A percentile compares a stretch with the other conserved stretches of the same genome.
phyloP scores from a whole-genome alignment of 2,329 filamentous ascomycete genomes.

The Aspergillus phoenicis region DNA sequence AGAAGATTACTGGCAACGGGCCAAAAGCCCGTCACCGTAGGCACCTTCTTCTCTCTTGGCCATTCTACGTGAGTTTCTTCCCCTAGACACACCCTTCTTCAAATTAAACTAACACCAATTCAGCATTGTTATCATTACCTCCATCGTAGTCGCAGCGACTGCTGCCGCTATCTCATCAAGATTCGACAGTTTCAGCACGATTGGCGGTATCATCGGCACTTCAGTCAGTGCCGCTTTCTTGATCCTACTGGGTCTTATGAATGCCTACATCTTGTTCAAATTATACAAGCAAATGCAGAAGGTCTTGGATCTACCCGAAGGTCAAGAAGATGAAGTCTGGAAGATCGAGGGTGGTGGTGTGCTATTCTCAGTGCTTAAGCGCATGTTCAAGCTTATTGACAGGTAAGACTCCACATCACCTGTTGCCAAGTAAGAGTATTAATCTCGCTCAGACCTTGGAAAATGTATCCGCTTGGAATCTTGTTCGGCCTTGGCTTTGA shows the following conservation, averaged over 20 bases:
- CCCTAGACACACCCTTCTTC: not conserved
- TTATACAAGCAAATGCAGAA: conserved; percentile 69
- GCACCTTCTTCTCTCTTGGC: conserved; percentile 90
- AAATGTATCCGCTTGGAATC: conserved; percentile 90
- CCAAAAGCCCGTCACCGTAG: conserved; percentile 85
- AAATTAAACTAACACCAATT: conserved; percentile 3
- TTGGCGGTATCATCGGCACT: conserved; percentile 88
- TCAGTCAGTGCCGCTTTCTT: conserved; percentile 82
- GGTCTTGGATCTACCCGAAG: conserved; percentile 56
- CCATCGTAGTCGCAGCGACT: conserved; percentile 87
- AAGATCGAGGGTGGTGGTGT: conserved; percentile 77
- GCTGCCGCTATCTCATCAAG: conserved; percentile 77
- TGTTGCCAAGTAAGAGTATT: not conserved
- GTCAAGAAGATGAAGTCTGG: conserved; percentile 57
- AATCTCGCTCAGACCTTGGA: conserved; percentile 63
- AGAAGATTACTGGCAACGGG: conserved; percentile 82
- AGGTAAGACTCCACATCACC: conserved; percentile 31
- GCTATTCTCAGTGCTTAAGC: conserved; percentile 70
- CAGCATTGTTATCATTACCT: conserved; percentile 82
- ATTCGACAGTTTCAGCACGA: conserved; percentile 75
- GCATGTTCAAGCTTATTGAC: conserved; percentile 73
- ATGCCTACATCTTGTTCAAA: conserved; percentile 80
- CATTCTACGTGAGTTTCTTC: conserved; percentile 68
- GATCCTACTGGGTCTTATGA: conserved; percentile 78
- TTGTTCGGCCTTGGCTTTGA: conserved; percentile 93